Conservation (phyloP, 2,329 filamentous ascomycete genomes). For the Sporothrix euskadiensis region DNA sequence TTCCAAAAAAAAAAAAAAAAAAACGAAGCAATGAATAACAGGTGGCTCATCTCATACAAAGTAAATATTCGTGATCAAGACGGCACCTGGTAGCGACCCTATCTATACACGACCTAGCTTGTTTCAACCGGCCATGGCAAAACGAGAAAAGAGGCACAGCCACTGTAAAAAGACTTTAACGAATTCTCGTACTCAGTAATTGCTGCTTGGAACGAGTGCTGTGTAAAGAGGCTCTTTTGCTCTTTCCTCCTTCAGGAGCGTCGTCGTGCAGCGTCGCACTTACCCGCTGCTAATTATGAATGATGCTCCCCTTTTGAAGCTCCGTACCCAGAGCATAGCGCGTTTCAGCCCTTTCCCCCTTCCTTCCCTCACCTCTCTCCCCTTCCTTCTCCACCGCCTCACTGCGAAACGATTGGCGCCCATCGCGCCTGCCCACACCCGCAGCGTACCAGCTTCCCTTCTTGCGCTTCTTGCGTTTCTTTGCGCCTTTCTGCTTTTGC, state of each 20-base stretch:
- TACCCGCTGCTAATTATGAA: background rate
- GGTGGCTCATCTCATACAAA: background rate
- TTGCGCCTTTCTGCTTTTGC: conserved; percentile 9
- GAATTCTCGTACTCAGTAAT: background rate
- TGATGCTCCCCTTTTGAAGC: background rate
- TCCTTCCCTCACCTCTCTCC: background rate
- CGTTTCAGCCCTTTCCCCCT: conserved; percentile 20
- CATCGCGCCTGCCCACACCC: conserved; percentile 1
- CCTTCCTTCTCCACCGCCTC: background rate
- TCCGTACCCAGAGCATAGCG: conserved; percentile 4
- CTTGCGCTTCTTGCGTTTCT: background rate
- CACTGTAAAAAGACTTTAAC: background rate
- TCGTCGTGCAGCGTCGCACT: conserved; percentile 1
- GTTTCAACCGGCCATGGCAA: conserved; percentile 15
- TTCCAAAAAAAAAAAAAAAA: background rate
- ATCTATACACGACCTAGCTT: conserved; percentile 7
- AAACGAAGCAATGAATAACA: background rate
- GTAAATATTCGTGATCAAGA: background rate
- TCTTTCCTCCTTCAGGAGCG: background rate
- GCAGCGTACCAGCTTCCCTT: conserved; percentile 1
- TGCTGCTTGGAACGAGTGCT: background rate
- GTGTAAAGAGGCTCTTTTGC: conserved; percentile 1
- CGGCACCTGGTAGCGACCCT: background rate
- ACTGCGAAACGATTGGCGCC: conserved; percentile 8
- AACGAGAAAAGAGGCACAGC: conserved; percentile 13